Percentiles rank a stretch among this genome's conserved stretches.
Evolutionary conservation across 176 grass and related monocot genomes (phyloP).

Genomic region (Paspalum vaginatum): DNA sequence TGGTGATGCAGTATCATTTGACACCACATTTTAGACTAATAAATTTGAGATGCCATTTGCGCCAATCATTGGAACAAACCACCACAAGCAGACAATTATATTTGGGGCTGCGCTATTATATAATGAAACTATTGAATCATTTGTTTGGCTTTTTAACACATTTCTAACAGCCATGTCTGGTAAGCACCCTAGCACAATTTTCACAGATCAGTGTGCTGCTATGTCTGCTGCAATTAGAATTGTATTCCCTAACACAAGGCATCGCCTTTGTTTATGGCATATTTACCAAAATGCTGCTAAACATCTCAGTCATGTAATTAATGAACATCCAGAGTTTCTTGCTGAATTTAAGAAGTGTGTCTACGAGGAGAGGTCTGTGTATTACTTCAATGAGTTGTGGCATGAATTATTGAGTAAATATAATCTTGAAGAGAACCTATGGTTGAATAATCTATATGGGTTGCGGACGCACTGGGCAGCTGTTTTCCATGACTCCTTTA

Average conservation of each 20-base stretch:
- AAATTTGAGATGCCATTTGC: not conserved
- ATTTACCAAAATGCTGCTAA: not conserved
- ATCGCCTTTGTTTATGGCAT: not conserved
- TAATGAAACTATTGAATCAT: not conserved
- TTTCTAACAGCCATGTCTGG: not conserved
- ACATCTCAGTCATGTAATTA: not conserved
- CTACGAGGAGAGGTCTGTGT: not conserved
- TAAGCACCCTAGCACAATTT: not conserved
- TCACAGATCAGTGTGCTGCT: not conserved
- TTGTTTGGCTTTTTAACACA: not conserved
- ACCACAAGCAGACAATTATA: not conserved
- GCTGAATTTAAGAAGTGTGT: not conserved
- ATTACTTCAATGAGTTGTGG: not conserved
- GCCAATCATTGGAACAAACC: not conserved
- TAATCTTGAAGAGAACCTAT: not conserved
- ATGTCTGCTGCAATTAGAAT: not conserved
- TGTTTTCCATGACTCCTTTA: too few species aligned
- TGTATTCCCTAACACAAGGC: not conserved
- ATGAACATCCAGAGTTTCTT: not conserved
- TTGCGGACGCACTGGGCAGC: too few species aligned
- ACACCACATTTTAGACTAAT: not conserved
- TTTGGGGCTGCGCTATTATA: not conserved
- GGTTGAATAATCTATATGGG: too few species aligned
- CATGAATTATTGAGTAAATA: not conserved
- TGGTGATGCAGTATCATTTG: not conserved